Evolutionary conservation across 129 eudicot species (phyloP).

Genomic region (Daucus carota): DNA sequence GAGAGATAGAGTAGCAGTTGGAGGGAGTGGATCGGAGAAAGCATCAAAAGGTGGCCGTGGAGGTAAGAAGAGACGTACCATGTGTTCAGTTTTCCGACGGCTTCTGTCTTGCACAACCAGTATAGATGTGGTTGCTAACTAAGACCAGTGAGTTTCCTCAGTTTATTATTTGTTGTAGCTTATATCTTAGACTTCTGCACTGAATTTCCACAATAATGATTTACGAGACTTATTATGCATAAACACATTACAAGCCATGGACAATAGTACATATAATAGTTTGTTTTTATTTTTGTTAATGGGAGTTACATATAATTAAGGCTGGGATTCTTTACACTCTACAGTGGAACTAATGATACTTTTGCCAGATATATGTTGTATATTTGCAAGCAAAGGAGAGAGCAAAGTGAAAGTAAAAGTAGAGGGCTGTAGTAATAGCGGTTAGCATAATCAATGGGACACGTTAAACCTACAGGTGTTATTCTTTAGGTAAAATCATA

Average conservation of each 20-base stretch:
- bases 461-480: not conserved
- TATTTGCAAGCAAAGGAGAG: not conserved
- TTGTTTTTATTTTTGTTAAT: too few species aligned
- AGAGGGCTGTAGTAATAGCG: not conserved
- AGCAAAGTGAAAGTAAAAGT: not conserved
- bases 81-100: not conserved
- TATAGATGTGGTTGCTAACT: not conserved
- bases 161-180: not conserved
- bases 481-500: not conserved
- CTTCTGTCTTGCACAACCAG: not conserved
- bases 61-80: not conserved
- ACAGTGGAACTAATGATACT: not conserved
- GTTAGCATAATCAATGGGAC: not conserved
- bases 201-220: not conserved
- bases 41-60: constrained; percentile 1
- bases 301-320: too few species aligned
- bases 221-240: not conserved
- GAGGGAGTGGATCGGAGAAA: constrained; percentile 16
- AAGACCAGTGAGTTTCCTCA: not conserved
- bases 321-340: not conserved
- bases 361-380: not conserved
- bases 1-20: constrained; percentile 21
- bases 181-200: not conserved
- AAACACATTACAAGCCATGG: not conserved
- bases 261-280: not conserved